Conservation (phyloP, 495 filamentous ascomycete genomes). For the Pseudomonodictys pantanalensis region DNA sequence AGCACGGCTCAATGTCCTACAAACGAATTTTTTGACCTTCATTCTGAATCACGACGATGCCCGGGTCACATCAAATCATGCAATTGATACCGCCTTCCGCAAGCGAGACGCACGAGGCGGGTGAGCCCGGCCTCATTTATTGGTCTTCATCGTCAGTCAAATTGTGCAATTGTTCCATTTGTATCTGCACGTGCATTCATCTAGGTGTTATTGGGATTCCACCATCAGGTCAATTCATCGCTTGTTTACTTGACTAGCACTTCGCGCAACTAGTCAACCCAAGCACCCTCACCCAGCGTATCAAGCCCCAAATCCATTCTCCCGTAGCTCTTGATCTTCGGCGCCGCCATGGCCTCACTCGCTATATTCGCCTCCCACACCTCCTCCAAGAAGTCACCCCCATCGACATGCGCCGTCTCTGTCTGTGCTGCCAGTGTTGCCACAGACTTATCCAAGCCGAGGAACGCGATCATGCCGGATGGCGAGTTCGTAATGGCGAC, state of each 20-base stretch:
- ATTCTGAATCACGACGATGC: too few relatives aligned
- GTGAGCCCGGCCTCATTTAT: too few relatives aligned
- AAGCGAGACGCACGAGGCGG: too few relatives aligned
- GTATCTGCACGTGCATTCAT: too few relatives aligned
- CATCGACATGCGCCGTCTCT: background rate
- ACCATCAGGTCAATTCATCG: too few relatives aligned
- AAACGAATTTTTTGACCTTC: too few relatives aligned
- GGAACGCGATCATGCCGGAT: background rate
- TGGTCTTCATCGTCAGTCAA: too few relatives aligned
- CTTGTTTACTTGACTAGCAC: background rate
- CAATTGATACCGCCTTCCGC: too few relatives aligned
- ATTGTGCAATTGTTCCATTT: too few relatives aligned
- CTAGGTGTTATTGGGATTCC: too few relatives aligned
- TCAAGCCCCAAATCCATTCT: conserved; percentile 2
- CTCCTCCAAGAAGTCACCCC: background rate
- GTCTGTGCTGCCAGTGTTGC: background rate
- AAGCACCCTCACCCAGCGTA: background rate
- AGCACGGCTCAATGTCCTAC: too few relatives aligned
- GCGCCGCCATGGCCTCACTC: background rate
- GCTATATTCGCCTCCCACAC: background rate
- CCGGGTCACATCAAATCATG: too few relatives aligned
- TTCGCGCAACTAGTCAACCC: background rate
- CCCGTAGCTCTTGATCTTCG: background rate
- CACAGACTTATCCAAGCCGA: background rate
- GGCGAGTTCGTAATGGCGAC: conserved; percentile 4